Percentiles rank a stretch among this genome's conserved stretches.
Evolutionary conservation across 2,329 filamentous ascomycete species (phyloP).

Genomic region (Venturia oleaginea): DNA sequence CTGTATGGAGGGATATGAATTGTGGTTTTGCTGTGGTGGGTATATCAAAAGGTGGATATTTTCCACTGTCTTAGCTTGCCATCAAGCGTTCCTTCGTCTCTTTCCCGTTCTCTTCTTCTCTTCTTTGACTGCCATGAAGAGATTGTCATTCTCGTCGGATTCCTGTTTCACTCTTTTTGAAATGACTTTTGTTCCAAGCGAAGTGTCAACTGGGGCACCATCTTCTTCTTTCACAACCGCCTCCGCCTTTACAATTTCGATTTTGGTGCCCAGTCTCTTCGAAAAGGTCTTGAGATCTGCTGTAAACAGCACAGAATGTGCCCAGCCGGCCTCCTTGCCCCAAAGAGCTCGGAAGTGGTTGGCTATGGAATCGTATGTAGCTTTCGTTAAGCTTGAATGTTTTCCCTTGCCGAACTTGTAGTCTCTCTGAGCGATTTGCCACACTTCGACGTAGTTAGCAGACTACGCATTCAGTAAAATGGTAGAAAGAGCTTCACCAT

Average conservation of each 20-base stretch:
- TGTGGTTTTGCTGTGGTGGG: too few species aligned
- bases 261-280: constrained; percentile 47
- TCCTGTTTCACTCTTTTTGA: constrained; percentile 34
- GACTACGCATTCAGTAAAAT: background rate
- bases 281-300: constrained; percentile 84
- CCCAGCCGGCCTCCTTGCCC: constrained; percentile 94
- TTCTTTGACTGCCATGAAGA: constrained; percentile 31
- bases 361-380: constrained; percentile 80
- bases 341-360: constrained; percentile 84
- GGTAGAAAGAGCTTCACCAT: constrained; percentile 41
- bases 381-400: constrained; percentile 76
- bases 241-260: constrained; percentile 27
- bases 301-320: constrained; percentile 92
- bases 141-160: constrained; percentile 30
- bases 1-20: too few species aligned
- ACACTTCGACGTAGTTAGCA: constrained; percentile 46
- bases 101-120: constrained; percentile 28
- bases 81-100: constrained; percentile 20
- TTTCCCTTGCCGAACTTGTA: constrained; percentile 84
- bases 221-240: constrained; percentile 18
- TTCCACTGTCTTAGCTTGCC: background rate
- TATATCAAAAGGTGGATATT: background rate
- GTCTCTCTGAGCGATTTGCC: constrained; percentile 94
- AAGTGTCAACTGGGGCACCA: constrained; percentile 5
- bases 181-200: constrained; percentile 18